Base-by-base conservation (phyloP, 768 basidiomycete genomes). In the Trametes villosa region DNA sequence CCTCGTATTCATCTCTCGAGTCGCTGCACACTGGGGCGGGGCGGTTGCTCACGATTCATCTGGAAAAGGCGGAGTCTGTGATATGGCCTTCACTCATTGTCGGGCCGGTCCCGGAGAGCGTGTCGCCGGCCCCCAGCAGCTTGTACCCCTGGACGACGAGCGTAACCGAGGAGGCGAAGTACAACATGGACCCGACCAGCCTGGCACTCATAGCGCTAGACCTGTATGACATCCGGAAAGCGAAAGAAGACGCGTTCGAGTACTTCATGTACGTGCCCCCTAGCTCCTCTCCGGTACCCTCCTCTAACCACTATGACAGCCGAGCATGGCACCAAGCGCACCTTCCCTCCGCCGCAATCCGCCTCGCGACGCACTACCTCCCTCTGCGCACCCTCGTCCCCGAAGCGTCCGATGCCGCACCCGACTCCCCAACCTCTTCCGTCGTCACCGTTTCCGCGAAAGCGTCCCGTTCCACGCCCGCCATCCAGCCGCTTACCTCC, bases 111-210 rank as follows among this genome's bases (percentile, higher is more conserved):
- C 87, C 89, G 1, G 83, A 84, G 48, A 74, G 81, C 12, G 70
- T 90, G 6, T 83, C 87, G 0, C 77, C 73, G 52, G 71, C 81
- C 4, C 42, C 59, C 20, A 74, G 80, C 4, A 79, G 81, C 54
- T 80, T 86, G 1, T 76, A 84, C 33, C 77, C 85, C 9, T 83
- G 85, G 70, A 78, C 83, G 71, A 59, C 79, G 76, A 54, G 56
- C 20, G 49, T 50, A 26, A 70, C 67, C 38, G 51, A 62, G 18
- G 89, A 92, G 59, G 79, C 83, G 46, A 81, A 83, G 66, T 93
- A 89, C 65, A 92, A 93, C 65, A 91, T 93, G 89, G 91, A 93
- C 71, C 86, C 91, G 1, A 93, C 91, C 15, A 92, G 91, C 73
- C 76, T 93, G 27, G 85, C 86, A 1, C 74, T 92, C 53, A 81